Evolutionary conservation across 306 rosid genomes (phyloP), one percentile per base, ranked within the genome.

Genomic region (Abrus pulchellus): DNA sequence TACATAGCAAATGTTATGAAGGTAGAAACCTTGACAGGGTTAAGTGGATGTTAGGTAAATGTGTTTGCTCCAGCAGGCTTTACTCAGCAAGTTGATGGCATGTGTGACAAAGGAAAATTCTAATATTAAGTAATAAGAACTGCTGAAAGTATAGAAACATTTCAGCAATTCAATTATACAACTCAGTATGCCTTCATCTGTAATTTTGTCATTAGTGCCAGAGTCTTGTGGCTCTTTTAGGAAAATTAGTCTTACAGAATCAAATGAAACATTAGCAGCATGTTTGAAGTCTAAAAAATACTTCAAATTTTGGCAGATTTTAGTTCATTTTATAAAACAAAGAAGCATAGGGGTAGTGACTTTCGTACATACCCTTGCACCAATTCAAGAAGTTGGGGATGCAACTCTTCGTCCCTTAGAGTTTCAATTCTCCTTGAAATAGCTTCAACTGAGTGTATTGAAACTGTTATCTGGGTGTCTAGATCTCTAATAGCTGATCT

Each of bases 401-500:
- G 92, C 88, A 93, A 68, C 77, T 93, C 98, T 81, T 90, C 87
- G 41, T 93, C 98, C 83, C 97, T 83, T 68, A 93, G 74, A 69
- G 94, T 87, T 83, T 93, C 94, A 5, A 93, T 93, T 85, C 97
- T 83, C 80, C 72, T 86, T 8, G 98, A 89, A 81, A 90, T 88
- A 68, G 90, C 93, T 85, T 91, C 98, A 50, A 91, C 89, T 1
- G 97, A 84, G 79, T 90, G 98, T 78, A 91, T 93, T 52, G 98
- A 93, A 90, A 93, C 94, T 66, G 82, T 90, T 53, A 91, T 91
- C 88, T 86, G 92, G 40, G 94, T 90, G 66, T 90, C 89, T 63
- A 93, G 84, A 85, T 91, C 97, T 91, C 91, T 85, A 43, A 90
- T 86, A 80, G 85, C 64, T 54, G 56, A 81, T 78, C 90, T 90